Evolutionary conservation across 495 filamentous ascomycete species (phyloP), one percentile per base, ranked within the genome.

Genomic region (Parmelia sp.): DNA sequence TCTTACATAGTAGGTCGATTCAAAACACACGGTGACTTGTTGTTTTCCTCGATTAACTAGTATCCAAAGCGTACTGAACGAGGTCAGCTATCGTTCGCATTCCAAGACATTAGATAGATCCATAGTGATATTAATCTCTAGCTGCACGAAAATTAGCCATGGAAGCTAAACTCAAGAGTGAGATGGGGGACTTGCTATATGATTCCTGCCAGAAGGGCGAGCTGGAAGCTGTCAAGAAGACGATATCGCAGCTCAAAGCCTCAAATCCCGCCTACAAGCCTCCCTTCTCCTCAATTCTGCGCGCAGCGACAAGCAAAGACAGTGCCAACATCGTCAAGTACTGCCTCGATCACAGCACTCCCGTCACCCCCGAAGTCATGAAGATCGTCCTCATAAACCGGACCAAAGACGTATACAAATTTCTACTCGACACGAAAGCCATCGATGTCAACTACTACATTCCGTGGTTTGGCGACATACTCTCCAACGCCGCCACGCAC

Each of bases 391-490:
- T 64, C 37, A 64, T 64, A 36, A 40, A 29, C 33, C 29, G 36
- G 33, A 55, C 62, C 33, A 58, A 57, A 57, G 12, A 51, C 51
- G 42, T 57, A 17, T 58, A 64, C 37, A 58, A 40, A 12, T n/a
- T 29, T 55, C 23, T 57, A 21, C 51, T 64, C 53, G 55, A 64
- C 23, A 29, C 62, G 19, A 36, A 64, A 5, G 55, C 51, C 36
- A 55, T 64, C 23, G 62, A 64, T 42, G 39, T 64, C 53, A 57
- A 64, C 36, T 51, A 60, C 42, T 65, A 59, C 29, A 58, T 63
- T 40, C 53, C 65, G 15, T 63, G 51, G 51, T 63, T 58, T 37
- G 60, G 47, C 47, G 65, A 57, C 60, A 62, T 66, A 33, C 60
- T 66, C 21, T 40, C 62, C 2, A 59, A 66, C 53, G 39, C 51